These are phyloP conservation scores for Spiraea crenata DNA, from an alignment of 331 rosid species.

Conservation along the genomic window DNA sequence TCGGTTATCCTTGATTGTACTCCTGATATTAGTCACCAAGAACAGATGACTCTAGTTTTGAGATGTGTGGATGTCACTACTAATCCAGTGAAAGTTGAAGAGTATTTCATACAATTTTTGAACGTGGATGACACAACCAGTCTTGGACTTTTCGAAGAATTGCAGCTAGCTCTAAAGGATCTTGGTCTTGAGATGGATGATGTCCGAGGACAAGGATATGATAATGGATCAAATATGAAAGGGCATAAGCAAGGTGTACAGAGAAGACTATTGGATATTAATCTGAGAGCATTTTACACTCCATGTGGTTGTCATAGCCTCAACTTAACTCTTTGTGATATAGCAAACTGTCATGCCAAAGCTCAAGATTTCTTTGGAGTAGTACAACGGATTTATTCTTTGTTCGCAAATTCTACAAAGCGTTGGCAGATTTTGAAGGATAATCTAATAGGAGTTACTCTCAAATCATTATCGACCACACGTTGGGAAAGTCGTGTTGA, in stretches of 20 bases:
- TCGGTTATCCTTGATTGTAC: background rate
- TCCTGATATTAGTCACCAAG: background rate
- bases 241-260: background rate
- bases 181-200: background rate
- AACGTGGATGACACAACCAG: background rate
- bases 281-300: background rate
- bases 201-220: background rate
- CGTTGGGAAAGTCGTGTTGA: slow-evolving; percentile 4
- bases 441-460: background rate
- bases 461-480: slow-evolving; percentile 14
- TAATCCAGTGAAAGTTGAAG: too few relatives aligned
- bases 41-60: background rate
- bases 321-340: slow-evolving; percentile 7
- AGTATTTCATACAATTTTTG: too few relatives aligned
- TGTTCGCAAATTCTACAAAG: background rate
- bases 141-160: background rate
- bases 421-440: slow-evolving; percentile 4
- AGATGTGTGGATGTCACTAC: too few relatives aligned
- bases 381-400: background rate
- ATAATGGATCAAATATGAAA: background rate
- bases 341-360: background rate
- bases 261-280: background rate
- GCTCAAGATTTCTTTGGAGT: slow-evolving; percentile 10
- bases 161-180: background rate
- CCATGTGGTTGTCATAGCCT: slow-evolving; percentile 5